Evolutionary conservation across 2,329 filamentous ascomycete species (phyloP), one percentile per base, ranked within the genome.

Genomic region (Penicillium sp.): DNA sequence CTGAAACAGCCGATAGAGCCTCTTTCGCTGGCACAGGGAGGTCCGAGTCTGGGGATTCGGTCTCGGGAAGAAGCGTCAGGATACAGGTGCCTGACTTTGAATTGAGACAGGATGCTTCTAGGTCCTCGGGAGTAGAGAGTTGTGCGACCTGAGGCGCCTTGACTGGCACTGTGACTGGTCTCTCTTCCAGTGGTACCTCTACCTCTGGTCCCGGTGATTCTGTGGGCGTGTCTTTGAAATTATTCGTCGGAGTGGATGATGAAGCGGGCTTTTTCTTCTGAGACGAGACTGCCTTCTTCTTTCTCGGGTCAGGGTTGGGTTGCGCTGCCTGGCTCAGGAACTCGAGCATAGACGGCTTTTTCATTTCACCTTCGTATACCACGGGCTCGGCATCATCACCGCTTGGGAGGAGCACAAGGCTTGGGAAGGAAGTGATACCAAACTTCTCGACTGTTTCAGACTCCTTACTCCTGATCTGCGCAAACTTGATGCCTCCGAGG

Each of bases 401-500:
- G 24, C 85, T 87, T 0, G 91, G 89, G 5, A 99, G 74, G 16
- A 97, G 82, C 3, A 97, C 78, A 45, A 99, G 77, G 0, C 88
- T 86, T 0, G 94, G 95, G 69, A 90, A 96, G 51, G 87, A 85
- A 16, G 81, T 79, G 59, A 99, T 80, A 42, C 85, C 87, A 68
- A 93, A 97, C 57, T 83, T 83, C 58, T 89, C 82, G 3, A 90
- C 84, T 0, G 87, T 81, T 42, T 80, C 82, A 53, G 81, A 81
- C 72, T 97, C 90, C 73, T 92, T 96, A 76, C 88, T 82, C 57
- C 91, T 85, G 55, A 96, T 82, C 73, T 97, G 93, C 8, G 85
- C 93, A 35, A 99, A 80, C 3, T 83, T 81, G 61, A 97, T 84
- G 56, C 84, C 83, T 35, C 87, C 91, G 24, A 94, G 80, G 73